These are phyloP conservation scores for Cystobasidium slooffiae DNA, from an alignment of 1,284 basidiomycete genomes.

Conservation along the genomic window DNA sequence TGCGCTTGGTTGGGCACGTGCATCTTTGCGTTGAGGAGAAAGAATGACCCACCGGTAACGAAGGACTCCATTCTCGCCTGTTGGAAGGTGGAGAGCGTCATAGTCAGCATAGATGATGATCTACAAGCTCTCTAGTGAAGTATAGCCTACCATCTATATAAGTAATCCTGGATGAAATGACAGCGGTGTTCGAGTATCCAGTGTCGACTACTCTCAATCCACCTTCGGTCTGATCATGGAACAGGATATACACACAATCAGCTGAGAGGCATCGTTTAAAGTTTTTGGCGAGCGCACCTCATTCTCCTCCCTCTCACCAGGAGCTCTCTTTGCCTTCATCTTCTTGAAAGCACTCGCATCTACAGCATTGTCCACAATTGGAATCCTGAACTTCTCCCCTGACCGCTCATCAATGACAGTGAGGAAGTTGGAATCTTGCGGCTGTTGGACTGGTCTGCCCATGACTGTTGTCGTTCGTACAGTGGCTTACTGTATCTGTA, in stretches of 20 bases:
- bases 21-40: conserved; percentile 8
- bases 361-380: conserved; percentile 55
- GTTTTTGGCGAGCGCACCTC: conserved; percentile 61
- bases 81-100: conserved; percentile 51
- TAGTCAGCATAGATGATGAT: conserved; percentile 71
- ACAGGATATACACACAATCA: not conserved
- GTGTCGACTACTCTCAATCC: conserved; percentile 74
- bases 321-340: conserved; percentile 65
- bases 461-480: not conserved
- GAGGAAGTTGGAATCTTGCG: conserved; percentile 60
- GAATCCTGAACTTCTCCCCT: conserved; percentile 73
- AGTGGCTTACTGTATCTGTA: no score
- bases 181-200: conserved; percentile 73
- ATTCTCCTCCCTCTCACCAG: conserved; percentile 74
- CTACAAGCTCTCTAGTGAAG: no score
- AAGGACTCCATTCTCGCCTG: conserved; percentile 60
- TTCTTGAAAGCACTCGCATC: conserved; percentile 76
- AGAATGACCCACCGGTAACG: conserved; percentile 61
- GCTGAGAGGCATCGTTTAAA: no score
- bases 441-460: conserved; percentile 23
- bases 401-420: conserved; percentile 82
- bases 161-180: conserved; percentile 75
- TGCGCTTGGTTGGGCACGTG: not conserved
- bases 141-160: conserved; percentile 73
- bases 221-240: conserved; percentile 62